Percentiles rank a stretch among this genome's conserved stretches.
These are phyloP conservation scores for Nitzschia palea DNA, from an alignment of 108 stramenopile genomes.

Conservation along the genomic window DNA sequence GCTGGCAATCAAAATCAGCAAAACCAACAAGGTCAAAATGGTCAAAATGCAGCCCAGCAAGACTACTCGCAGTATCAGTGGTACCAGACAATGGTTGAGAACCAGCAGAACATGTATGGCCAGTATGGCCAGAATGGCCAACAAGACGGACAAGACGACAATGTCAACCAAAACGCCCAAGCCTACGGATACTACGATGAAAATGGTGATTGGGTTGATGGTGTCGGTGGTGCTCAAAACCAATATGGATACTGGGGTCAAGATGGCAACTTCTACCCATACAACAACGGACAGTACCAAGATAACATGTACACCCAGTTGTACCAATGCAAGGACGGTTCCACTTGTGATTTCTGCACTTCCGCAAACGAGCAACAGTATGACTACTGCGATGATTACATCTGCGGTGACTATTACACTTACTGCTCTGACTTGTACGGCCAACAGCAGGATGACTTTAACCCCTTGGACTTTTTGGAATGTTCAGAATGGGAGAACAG, in stretches of 20 bases:
- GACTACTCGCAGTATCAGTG: too few relatives aligned
- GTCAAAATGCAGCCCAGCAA: too few relatives aligned
- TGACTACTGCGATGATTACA: slow-evolving; percentile 25
- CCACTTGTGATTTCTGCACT: slow-evolving; percentile 20
- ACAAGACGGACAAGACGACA: background rate
- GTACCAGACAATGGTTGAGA: too few relatives aligned
- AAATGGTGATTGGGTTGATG: slow-evolving; percentile 16
- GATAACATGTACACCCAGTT: background rate
- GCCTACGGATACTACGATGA: slow-evolving; percentile 26
- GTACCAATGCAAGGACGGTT: slow-evolving; percentile 21
- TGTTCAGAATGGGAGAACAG: slow-evolving; percentile 27
- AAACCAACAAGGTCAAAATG: too few relatives aligned
- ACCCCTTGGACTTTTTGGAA: slow-evolving; percentile 24
- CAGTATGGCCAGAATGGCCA: background rate
- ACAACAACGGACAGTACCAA: background rate
- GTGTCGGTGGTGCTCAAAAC: background rate
- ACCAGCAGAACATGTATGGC: too few relatives aligned
- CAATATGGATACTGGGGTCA: slow-evolving; percentile 13
- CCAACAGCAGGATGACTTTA: slow-evolving; percentile 14
- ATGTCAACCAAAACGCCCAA: slow-evolving; percentile 3
- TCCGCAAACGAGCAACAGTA: slow-evolving; percentile 20
- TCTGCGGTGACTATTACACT: slow-evolving; percentile 34
- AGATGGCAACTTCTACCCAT: slow-evolving; percentile 3
- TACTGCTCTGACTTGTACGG: slow-evolving; percentile 36
- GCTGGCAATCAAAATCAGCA: too few relatives aligned